Base-by-base conservation (phyloP, 2,329 filamentous ascomycete genomes). In the Phyllachora maydis region DNA sequence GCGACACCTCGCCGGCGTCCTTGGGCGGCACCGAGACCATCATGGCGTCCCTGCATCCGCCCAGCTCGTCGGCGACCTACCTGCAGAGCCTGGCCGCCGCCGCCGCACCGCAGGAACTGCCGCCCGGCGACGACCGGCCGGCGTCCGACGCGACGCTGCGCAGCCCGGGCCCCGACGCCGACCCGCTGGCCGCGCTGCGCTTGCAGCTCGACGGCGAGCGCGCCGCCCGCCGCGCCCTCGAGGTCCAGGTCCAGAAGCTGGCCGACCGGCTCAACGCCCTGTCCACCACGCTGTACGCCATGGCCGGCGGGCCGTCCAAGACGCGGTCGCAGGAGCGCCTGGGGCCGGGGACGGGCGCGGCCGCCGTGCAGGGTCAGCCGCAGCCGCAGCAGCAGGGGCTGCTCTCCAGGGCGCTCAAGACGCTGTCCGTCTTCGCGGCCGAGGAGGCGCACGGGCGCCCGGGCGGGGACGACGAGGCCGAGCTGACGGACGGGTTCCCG, bases 201-300 rank as follows among this genome's bases (percentile, higher is more conserved):
- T 48, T 53, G 10, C 49, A 70, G 26, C 47, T 72, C 14, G 52
- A 66, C 27, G 50, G 52, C 2, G 67, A 73, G 37, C 61, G 65
- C 14, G 51, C 52, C 1, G 59, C 60, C 4, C 54, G 67, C 4
- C 49, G 56, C 26, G 47, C 53, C 4, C 52, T 73, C 4, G 67
- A 71, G 37, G 44, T 48, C 2, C 54, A 68, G 27, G 61, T 72
- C 16, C 56, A 50, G 26, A 55, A 50, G 19, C 46, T 73, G 5
- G 51, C 49, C 12, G 54, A 57, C 16, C 53, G 55, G 20, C 32
- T 68, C 22, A 54, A 57, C 31, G 39, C 54, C 7, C 33, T 63
- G 22, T 53, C 52, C 2, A 46, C 41, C 5, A 46, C 46, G 24
- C 52, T 52, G 38, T 42, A 41, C 30, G 36, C 45, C 33, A 36